These are phyloP conservation scores for Cynara cardunculus DNA, from an alignment of 129 eudicot genomes.

Conservation along the genomic window DNA sequence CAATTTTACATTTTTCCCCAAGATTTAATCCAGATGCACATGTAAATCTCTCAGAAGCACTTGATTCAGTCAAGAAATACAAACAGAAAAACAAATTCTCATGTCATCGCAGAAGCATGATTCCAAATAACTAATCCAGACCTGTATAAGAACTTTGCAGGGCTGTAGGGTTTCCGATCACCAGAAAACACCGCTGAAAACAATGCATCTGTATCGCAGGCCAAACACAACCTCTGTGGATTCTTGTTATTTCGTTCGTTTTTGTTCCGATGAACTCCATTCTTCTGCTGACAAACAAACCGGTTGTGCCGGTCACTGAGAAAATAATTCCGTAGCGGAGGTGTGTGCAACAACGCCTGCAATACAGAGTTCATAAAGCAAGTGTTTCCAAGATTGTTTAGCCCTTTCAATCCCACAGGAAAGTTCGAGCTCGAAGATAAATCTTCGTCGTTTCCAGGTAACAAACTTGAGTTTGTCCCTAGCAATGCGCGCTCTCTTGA, in stretches of 20 bases:
- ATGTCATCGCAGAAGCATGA: neutral
- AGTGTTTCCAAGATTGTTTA: slow-evolving; percentile 79
- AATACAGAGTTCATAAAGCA: slow-evolving; percentile 94
- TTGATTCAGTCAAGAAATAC: neutral
- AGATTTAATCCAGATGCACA: neutral
- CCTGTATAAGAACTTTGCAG: slow-evolving; percentile 87
- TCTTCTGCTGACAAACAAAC: slow-evolving; percentile 63
- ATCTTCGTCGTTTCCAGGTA: slow-evolving; percentile 11
- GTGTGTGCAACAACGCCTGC: slow-evolving; percentile 90
- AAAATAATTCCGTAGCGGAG: slow-evolving; percentile 79
- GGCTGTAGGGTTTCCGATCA: slow-evolving; percentile 67
- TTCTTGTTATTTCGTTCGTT: slow-evolving; percentile 34
- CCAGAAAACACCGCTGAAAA: slow-evolving; percentile 73
- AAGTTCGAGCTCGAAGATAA: slow-evolving; percentile 6
- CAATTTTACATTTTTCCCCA: neutral
- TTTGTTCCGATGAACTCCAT: slow-evolving; percentile 22
- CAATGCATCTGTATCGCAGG: slow-evolving; percentile 86
- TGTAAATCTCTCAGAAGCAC: neutral
- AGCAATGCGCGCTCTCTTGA: slow-evolving; percentile 34
- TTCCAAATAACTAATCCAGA: slow-evolving; percentile 15
- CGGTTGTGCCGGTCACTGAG: slow-evolving; percentile 77
- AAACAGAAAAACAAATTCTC: slow-evolving; percentile 1
- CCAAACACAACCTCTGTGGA: slow-evolving; percentile 52
- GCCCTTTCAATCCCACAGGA: slow-evolving; percentile 78
- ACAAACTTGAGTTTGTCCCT: slow-evolving; percentile 33